These are phyloP conservation scores for Nelumbo lutea DNA, from an alignment of 164 flowering plant species.

Conservation along the genomic window DNA sequence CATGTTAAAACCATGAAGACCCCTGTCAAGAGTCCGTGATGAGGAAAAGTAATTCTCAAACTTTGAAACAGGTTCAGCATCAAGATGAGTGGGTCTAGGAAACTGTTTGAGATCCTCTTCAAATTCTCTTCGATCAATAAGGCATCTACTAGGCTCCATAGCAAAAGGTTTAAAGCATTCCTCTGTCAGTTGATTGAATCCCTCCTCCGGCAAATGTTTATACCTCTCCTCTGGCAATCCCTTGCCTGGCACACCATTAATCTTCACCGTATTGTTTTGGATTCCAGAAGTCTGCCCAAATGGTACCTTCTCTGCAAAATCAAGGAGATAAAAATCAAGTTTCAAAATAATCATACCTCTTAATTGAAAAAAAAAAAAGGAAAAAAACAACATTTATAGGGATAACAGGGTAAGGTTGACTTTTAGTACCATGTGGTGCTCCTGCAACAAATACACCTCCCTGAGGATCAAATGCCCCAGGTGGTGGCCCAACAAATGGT, in stretches of 20 bases:
- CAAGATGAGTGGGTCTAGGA: slow-evolving; percentile 47
- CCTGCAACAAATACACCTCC: slow-evolving; percentile 31
- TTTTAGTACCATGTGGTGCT: slow-evolving; percentile 33
- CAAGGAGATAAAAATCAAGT: slow-evolving; percentile 26
- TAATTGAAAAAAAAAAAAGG: slow-evolving; percentile 13
- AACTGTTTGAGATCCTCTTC: slow-evolving; percentile 49
- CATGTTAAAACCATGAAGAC: slow-evolving; percentile 30
- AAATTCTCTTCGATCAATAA: slow-evolving; percentile 35
- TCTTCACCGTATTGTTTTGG: slow-evolving; percentile 24
- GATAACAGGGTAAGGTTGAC: slow-evolving; percentile 23
- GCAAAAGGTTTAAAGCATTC: slow-evolving; percentile 27
- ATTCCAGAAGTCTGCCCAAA: slow-evolving; percentile 25
- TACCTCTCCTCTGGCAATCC: slow-evolving; percentile 27
- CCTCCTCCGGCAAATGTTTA: slow-evolving; percentile 18
- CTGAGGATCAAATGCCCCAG: slow-evolving; percentile 36
- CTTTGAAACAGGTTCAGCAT: slow-evolving; percentile 20
- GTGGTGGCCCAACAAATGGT: slow-evolving; percentile 21
- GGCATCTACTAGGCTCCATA: slow-evolving; percentile 30
- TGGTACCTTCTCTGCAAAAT: slow-evolving; percentile 32
- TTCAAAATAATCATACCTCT: slow-evolving; percentile 34
- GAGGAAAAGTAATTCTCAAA: slow-evolving; percentile 33
- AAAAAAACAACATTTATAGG: slow-evolving; percentile 30
- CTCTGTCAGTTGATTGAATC: slow-evolving; percentile 20
- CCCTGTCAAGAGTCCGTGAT: background rate
- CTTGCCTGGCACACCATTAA: slow-evolving; percentile 33